phyloP scores from a whole-genome alignment of 768 basidiomycete species.

The Boletus rufocinnamomeus region DNA sequence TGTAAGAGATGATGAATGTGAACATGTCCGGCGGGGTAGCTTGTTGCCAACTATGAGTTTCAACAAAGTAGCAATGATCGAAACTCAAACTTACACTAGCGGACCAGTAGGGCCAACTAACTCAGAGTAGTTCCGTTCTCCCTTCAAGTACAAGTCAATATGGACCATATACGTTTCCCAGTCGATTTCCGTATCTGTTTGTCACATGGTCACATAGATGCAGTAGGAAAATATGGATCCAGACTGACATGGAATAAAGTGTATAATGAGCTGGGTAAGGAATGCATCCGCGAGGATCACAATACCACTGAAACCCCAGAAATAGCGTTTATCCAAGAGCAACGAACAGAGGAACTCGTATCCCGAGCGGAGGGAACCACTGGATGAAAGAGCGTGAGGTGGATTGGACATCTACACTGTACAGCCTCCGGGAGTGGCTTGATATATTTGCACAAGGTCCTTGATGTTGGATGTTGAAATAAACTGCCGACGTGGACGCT shows the following conservation, averaged over 20 bases:
- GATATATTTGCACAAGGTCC: not conserved
- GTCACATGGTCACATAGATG: slow-evolving; percentile 19
- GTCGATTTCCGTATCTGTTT: slow-evolving; percentile 95
- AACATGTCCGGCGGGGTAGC: slow-evolving; percentile 95
- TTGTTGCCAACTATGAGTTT: slow-evolving; percentile 33
- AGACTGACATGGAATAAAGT: slow-evolving; percentile 77
- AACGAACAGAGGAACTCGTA: slow-evolving; percentile 17
- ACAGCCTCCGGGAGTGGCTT: too few relatives aligned
- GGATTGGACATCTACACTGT: not conserved
- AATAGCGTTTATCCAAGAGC: slow-evolving; percentile 58
- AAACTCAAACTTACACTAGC: slow-evolving; percentile 64
- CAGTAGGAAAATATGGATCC: slow-evolving; percentile 8
- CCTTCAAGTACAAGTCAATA: slow-evolving; percentile 71
- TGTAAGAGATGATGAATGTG: slow-evolving; percentile 77
- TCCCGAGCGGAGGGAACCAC: slow-evolving; percentile 4
- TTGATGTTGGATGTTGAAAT: not conserved
- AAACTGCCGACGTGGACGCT: not conserved
- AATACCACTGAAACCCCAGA: slow-evolving; percentile 64
- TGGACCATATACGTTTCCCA: slow-evolving; percentile 97
- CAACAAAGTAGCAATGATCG: not conserved
- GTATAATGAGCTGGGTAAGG: slow-evolving; percentile 80
- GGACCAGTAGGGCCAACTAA: slow-evolving; percentile 92
- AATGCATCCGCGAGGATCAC: slow-evolving; percentile 74
- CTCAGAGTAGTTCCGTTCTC: slow-evolving; percentile 78
- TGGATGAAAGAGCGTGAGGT: not conserved